Percentiles rank a stretch among this genome's conserved stretches.
Conservation (phyloP, 2,329 filamentous ascomycete genomes). For the Volutella citrinella region DNA sequence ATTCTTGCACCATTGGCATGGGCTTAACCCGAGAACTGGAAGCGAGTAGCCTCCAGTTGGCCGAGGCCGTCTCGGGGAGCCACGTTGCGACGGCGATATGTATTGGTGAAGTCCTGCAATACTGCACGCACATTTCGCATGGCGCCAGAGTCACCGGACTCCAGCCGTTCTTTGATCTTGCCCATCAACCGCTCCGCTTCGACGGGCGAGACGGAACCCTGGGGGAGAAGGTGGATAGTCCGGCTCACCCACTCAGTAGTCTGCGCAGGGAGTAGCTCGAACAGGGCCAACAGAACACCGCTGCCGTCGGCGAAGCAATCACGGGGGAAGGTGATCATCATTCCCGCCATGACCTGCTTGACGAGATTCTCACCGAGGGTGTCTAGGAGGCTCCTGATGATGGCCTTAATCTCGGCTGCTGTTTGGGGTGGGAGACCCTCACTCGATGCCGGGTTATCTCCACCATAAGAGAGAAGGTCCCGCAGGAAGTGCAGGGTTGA, state of each 20-base stretch:
- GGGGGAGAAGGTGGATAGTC: constrained; percentile 80
- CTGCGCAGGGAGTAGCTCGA: constrained; percentile 79
- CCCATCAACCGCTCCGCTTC: constrained; percentile 79
- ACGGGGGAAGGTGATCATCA: constrained; percentile 98
- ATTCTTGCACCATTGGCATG: too few species aligned
- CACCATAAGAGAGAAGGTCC: constrained; percentile 86
- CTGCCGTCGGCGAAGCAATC: constrained; percentile 96
- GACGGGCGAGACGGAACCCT: constrained; percentile 72
- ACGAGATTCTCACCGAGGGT: constrained; percentile 74
- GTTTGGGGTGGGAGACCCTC: constrained; percentile 55
- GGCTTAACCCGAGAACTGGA: constrained; percentile 64
- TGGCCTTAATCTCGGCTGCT: constrained; percentile 65
- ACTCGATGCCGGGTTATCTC: constrained; percentile 66
- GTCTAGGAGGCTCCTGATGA: constrained; percentile 69
- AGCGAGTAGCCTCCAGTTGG: constrained; percentile 79
- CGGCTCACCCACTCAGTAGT: constrained; percentile 78
- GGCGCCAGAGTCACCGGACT: constrained; percentile 56
- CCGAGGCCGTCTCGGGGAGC: constrained; percentile 92
- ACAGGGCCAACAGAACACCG: constrained; percentile 84
- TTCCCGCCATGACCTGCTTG: constrained; percentile 88
- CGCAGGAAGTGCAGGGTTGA: constrained; percentile 91
- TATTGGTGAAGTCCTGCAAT: constrained; percentile 95
- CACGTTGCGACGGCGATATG: constrained; percentile 88
- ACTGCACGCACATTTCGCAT: constrained; percentile 77
- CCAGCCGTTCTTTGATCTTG: constrained; percentile 77